These are phyloP conservation scores for Rhodotorula graminis DNA, from an alignment of 768 basidiomycete genomes.

Conservation along the genomic window DNA sequence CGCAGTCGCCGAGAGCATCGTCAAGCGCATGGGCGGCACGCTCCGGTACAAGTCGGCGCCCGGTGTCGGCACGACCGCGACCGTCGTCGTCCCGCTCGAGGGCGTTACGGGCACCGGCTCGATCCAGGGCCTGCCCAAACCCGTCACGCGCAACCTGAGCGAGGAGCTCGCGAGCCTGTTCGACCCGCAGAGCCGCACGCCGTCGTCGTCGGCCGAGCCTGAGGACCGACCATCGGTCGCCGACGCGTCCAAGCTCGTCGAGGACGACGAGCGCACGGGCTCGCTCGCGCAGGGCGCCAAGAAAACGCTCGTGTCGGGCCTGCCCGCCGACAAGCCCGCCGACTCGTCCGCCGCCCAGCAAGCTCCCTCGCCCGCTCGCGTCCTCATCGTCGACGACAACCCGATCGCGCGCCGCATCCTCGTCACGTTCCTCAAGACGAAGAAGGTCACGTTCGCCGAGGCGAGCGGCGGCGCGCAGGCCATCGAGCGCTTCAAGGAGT, in stretches of 20 bases:
- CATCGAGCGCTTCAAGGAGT: slow-evolving; percentile 4
- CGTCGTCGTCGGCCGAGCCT: neutral
- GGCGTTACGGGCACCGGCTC: neutral
- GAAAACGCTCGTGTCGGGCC: neutral
- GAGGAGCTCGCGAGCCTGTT: neutral
- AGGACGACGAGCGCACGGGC: neutral
- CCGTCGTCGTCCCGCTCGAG: slow-evolving; percentile 3
- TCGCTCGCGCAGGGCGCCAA: neutral
- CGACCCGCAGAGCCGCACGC: neutral
- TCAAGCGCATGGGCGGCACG: neutral
- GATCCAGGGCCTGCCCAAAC: rapidly evolving
- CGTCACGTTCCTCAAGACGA: neutral
- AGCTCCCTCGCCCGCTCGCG: neutral
- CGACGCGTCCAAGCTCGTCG: neutral
- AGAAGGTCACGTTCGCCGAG: neutral
- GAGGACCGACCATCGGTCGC: neutral
- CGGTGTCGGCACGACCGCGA: neutral
- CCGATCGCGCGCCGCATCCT: slow-evolving; percentile 1
- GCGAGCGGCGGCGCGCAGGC: slow-evolving; percentile 2
- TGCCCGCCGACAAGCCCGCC: neutral
- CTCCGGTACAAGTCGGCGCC: neutral
- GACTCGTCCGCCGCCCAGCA: neutral
- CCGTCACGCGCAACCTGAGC: neutral
- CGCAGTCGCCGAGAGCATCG: neutral
- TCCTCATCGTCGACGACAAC: slow-evolving; percentile 16